phyloP scores from a whole-genome alignment of 805 yeast species.

The Candida cerambycidarum region DNA sequence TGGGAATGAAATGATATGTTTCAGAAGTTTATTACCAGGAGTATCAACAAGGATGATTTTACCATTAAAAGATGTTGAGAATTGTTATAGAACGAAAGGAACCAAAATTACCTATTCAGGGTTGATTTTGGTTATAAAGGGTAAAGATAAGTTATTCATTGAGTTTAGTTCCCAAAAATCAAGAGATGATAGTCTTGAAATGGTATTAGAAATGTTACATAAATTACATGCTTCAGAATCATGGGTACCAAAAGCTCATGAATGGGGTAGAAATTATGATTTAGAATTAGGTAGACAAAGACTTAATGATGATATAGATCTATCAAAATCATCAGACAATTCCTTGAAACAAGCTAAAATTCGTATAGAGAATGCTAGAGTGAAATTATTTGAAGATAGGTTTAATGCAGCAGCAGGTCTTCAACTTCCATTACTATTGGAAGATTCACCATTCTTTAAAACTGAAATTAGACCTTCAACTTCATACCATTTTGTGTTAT shows the following conservation, averaged over 20 bases:
- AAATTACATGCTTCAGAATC: conserved; percentile 25
- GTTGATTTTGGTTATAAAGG: conserved; percentile 64
- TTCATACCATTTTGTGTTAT: conserved; percentile 58
- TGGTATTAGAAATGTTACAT: conserved; percentile 53
- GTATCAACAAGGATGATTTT: conserved; percentile 76
- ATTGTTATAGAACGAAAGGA: conserved; percentile 65
- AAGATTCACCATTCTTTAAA: conserved; percentile 57
- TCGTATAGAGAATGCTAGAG: conserved; percentile 54
- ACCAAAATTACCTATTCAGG: conserved; percentile 69
- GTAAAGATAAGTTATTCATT: conserved; percentile 73
- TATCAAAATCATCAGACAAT: conserved; percentile 11
- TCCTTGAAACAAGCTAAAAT: conserved; percentile 19
- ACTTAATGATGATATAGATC: conserved; percentile 4
- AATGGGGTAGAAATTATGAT: conserved; percentile 25
- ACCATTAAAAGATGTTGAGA: conserved; percentile 73
- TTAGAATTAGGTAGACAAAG: conserved; percentile 18
- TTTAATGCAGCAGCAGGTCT: conserved; percentile 59
- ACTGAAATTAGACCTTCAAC: conserved; percentile 54
- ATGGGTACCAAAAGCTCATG: conserved; percentile 22
- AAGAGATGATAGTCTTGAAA: conserved; percentile 70
- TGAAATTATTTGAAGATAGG: conserved; percentile 66
- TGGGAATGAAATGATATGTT: conserved; percentile 70
- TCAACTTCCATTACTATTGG: conserved; percentile 67
- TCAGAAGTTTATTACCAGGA: conserved; percentile 77
- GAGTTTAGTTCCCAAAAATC: conserved; percentile 67